These are phyloP conservation scores for Auricularia heimuer DNA, from an alignment of 768 basidiomycete species.

Conservation along the genomic window DNA sequence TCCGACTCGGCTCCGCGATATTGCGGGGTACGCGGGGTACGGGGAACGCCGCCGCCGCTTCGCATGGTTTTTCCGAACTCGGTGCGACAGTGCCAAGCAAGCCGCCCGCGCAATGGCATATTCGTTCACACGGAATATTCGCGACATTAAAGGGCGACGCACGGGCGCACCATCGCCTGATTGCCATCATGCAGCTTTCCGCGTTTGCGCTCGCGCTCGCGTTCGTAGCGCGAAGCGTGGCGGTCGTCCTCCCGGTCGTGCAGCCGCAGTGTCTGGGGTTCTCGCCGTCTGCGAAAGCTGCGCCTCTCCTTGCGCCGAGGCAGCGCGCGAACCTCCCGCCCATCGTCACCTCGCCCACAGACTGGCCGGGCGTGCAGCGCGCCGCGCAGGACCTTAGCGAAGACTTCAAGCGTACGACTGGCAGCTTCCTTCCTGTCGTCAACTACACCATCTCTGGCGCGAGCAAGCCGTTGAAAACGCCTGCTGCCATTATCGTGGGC, in stretches of 20 bases:
- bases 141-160: too few species aligned
- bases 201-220: too few species aligned
- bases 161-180: too few species aligned
- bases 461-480: constrained; percentile 10
- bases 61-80: too few species aligned
- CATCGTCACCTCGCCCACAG: constrained; percentile 41
- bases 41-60: too few species aligned
- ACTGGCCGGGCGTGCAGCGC: constrained; percentile 55
- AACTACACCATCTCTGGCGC: constrained; percentile 36
- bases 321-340: constrained; percentile 19
- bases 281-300: background rate
- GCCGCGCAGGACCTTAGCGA: constrained; percentile 49
- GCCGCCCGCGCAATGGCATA: too few species aligned
- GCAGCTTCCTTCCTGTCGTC: constrained; percentile 35
- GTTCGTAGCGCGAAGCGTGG: background rate
- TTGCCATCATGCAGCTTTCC: too few species aligned
- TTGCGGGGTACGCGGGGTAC: too few species aligned
- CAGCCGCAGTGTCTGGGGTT: background rate
- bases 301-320: background rate
- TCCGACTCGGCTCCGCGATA: too few species aligned
- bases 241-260: background rate
- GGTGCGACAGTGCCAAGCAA: too few species aligned
- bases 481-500: constrained; percentile 50
- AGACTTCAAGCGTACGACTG: constrained; percentile 55
- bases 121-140: too few species aligned